phyloP scores from a whole-genome alignment of 805 yeast species.

The Helenozyma rhizophorensis region DNA sequence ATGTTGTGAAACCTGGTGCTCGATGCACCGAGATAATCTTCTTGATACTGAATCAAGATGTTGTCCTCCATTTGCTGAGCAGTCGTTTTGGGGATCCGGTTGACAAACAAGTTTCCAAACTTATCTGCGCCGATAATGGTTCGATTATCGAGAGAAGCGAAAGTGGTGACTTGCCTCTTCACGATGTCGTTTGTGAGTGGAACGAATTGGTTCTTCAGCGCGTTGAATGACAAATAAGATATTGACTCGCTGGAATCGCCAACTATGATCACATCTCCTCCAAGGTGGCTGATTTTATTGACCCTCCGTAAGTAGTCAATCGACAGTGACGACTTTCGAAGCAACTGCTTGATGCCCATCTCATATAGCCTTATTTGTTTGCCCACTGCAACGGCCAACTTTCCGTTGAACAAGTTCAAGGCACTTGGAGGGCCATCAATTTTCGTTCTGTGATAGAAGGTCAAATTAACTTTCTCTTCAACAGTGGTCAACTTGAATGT shows the following conservation, averaged over 20 bases:
- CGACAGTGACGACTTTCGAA: conserved; percentile 55
- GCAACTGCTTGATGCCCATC: conserved; percentile 73
- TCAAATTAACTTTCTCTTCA: conserved; percentile 18
- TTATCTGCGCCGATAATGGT: conserved; percentile 84
- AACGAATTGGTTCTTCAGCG: conserved; percentile 44
- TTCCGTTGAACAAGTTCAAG: conserved; percentile 50
- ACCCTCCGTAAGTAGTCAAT: conserved; percentile 46
- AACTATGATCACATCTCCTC: conserved; percentile 53
- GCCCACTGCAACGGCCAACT: conserved; percentile 55
- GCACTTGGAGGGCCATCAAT: conserved; percentile 47
- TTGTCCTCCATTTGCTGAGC: conserved; percentile 51
- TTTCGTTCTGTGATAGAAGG: conserved; percentile 56
- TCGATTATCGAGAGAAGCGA: conserved; percentile 62
- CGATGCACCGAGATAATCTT: conserved; percentile 43
- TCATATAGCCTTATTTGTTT: conserved; percentile 57
- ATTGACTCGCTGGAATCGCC: conserved; percentile 74
- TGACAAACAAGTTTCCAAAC: conserved; percentile 73
- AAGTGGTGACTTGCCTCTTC: conserved; percentile 60
- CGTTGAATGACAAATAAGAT: conserved; percentile 50
- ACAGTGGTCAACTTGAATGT: conserved; percentile 35
- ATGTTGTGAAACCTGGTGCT: conserved; percentile 46
- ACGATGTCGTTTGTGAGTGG: conserved; percentile 68
- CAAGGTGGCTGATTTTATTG: conserved; percentile 48
- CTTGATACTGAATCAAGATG: conserved; percentile 24
- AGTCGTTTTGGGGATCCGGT: conserved; percentile 53